Conservation (phyloP, 129 eudicot genomes). For the Flaveria sonorensis region DNA sequence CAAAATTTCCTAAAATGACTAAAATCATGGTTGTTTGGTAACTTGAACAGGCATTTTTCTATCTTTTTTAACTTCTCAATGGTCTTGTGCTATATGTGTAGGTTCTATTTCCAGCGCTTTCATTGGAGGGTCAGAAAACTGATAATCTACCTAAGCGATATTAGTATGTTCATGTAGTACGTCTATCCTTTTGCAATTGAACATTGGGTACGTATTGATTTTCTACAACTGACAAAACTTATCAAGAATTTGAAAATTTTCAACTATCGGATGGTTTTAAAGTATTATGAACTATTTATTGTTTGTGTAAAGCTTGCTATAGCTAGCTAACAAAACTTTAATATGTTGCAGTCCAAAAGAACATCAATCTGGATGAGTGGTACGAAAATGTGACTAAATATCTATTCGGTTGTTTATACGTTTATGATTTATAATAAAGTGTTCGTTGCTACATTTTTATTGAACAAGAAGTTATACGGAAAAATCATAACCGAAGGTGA, state of each 20-base stretch:
- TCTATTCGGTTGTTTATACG: neutral
- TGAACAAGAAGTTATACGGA: neutral
- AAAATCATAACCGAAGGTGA: neutral
- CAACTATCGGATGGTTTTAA: neutral
- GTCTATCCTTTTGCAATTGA: constrained; percentile 6
- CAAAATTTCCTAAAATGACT: neutral
- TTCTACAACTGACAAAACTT: neutral
- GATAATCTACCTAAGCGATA: constrained; percentile 25
- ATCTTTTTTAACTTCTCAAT: neutral
- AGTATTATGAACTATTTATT: neutral
- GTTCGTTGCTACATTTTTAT: constrained; percentile 3
- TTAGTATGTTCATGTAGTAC: constrained; percentile 1
- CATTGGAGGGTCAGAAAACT: constrained; percentile 25
- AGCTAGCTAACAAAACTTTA: neutral
- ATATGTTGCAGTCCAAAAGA: neutral
- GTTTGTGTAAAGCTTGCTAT: neutral
- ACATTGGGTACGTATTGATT: neutral
- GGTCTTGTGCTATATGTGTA: constrained; percentile 8
- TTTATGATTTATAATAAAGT: neutral
- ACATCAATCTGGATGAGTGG: neutral
- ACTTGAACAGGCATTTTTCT: neutral
- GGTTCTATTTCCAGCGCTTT: constrained; percentile 21
- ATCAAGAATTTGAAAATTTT: neutral
- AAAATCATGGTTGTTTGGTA: neutral
- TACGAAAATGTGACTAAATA: neutral